Percentiles rank a stretch among this genome's conserved stretches.
phyloP scores from a whole-genome alignment of 345 rosid genomes.

The Eucalyptus marginata region DNA sequence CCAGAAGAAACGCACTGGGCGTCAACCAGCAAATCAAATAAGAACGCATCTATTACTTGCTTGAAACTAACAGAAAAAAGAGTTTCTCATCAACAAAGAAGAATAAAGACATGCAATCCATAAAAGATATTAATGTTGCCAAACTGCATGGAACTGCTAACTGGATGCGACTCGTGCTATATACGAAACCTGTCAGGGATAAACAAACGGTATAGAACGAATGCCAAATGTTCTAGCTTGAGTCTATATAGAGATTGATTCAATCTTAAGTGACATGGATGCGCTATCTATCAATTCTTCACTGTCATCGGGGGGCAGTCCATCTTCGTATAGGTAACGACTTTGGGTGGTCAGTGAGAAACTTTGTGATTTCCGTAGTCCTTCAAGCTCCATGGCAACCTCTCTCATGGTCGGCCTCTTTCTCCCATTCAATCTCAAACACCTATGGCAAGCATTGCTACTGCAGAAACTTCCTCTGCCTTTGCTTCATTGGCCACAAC shows the following conservation, averaged over 20 bases:
- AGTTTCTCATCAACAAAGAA: too few relatives aligned
- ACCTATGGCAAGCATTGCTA: not conserved
- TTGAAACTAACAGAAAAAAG: too few relatives aligned
- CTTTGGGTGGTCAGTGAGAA: not conserved
- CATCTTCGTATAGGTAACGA: not conserved
- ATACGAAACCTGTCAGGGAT: not conserved
- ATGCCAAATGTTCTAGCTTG: not conserved
- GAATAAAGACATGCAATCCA: too few relatives aligned
- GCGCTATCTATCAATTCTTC: not conserved
- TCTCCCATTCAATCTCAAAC: constrained; percentile 1
- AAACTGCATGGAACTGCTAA: too few relatives aligned
- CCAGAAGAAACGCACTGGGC: not conserved
- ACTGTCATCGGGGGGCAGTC: not conserved
- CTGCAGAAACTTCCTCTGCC: not conserved
- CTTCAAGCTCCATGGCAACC: constrained; percentile 6
- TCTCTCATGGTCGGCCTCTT: constrained; percentile 21
- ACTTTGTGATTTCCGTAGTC: not conserved
- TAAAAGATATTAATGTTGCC: too few relatives aligned
- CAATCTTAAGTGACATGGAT: not conserved
- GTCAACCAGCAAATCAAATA: not conserved
- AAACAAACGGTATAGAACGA: not conserved
- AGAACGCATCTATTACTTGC: too few relatives aligned
- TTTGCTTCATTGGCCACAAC: not conserved
- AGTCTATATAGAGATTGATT: not conserved
- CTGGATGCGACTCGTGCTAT: not conserved